phyloP scores from a whole-genome alignment of 345 rosid genomes.

The Leavenworthia alabamica region DNA sequence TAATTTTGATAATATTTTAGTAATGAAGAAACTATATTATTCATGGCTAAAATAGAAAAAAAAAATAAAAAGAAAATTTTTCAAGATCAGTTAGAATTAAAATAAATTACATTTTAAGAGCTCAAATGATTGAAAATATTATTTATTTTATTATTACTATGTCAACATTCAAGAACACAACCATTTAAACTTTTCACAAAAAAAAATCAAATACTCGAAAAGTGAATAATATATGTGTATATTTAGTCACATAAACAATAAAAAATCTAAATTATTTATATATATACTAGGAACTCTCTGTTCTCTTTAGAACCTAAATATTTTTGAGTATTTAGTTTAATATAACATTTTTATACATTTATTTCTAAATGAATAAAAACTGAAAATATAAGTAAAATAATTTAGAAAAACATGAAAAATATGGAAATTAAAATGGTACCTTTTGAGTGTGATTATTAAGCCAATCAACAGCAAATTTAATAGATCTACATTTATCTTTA shows the following conservation, averaged over 20 bases:
- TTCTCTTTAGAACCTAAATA: background rate
- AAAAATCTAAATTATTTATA: background rate
- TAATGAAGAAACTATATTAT: too few relatives aligned
- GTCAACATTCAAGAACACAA: background rate
- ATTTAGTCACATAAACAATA: background rate
- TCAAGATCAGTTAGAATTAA: background rate
- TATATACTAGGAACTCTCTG: background rate
- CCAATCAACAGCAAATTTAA: slow-evolving; percentile 83
- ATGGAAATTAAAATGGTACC: slow-evolving; percentile 34
- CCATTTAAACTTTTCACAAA: too few relatives aligned
- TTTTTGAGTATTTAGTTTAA: background rate
- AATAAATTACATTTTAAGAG: background rate
- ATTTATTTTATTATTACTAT: background rate
- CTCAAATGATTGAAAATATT: background rate
- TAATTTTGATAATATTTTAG: background rate
- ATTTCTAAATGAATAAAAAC: background rate
- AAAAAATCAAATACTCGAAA: background rate
- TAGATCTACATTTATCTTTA: slow-evolving; percentile 51
- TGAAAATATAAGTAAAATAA: background rate
- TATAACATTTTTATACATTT: background rate
- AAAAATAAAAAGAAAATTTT: too few relatives aligned
- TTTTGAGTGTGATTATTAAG: slow-evolving; percentile 54
- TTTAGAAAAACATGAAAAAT: background rate
- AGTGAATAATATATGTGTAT: background rate
- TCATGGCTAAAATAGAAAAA: too few relatives aligned